phyloP scores from a whole-genome alignment of 169 alveolate species.

The Cryptosporidium muris region DNA sequence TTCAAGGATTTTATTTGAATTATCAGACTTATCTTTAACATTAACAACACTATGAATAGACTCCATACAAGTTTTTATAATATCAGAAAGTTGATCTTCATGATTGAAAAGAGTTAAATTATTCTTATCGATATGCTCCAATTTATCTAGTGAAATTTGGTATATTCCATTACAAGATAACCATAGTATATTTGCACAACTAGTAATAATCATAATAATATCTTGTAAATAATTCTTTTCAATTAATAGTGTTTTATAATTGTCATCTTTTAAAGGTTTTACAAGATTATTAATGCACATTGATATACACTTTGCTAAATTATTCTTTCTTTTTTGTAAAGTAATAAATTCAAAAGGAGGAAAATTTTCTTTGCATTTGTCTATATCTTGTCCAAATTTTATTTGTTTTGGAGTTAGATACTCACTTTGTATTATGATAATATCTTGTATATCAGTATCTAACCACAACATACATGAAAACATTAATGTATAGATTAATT shows the following conservation, averaged over 20 bases:
- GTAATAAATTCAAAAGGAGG: not conserved
- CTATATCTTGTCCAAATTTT: not conserved
- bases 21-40: conserved; percentile 7
- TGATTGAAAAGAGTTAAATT: too few species aligned
- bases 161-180: not conserved
- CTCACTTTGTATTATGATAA: conserved; percentile 2
- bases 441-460: conserved; percentile 23
- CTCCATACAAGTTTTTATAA: conserved; percentile 14
- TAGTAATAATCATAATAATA: conserved; percentile 2
- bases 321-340: not conserved
- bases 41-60: conserved; percentile 2
- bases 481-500: conserved; percentile 1
- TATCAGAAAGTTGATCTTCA: conserved; percentile 34
- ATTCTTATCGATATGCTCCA: not conserved
- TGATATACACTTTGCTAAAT: conserved; percentile 26
- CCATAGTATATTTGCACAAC: conserved; percentile 17
- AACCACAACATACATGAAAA: conserved; percentile 45
- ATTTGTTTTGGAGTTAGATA: not conserved
- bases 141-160: not conserved
- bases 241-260: not conserved
- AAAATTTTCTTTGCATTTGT: not conserved
- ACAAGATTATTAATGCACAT: conserved; percentile 26
- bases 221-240: not conserved
- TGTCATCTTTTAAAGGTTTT: conserved; percentile 35
- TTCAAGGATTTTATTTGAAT: conserved; percentile 11